These are phyloP conservation scores for Canavalia gladiata DNA, from an alignment of 306 rosid genomes.

Conservation along the genomic window DNA sequence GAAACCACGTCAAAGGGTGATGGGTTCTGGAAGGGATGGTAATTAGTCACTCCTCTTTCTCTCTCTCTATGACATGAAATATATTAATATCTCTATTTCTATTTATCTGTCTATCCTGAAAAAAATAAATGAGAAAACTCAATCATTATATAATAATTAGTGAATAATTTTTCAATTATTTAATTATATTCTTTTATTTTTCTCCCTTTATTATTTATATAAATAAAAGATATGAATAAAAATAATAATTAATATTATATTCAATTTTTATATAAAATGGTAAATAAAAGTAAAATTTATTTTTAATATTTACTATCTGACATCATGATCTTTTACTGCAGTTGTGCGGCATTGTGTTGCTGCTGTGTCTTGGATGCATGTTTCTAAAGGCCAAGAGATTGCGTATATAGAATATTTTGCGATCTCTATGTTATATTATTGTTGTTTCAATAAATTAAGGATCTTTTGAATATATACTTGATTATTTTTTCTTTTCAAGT, in stretches of 20 bases:
- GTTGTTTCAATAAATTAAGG: slow-evolving; percentile 2
- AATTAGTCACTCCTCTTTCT: slow-evolving; percentile 15
- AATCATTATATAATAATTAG: background rate
- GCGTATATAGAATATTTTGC: background rate
- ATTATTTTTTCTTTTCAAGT: background rate
- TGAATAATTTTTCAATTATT: too few species aligned
- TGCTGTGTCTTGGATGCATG: slow-evolving; percentile 84
- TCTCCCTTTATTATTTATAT: too few species aligned
- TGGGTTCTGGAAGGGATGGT: slow-evolving; percentile 94
- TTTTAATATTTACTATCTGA: too few species aligned
- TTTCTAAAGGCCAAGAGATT: slow-evolving; percentile 50
- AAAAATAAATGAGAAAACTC: background rate
- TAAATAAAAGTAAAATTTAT: too few species aligned
- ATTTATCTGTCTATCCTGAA: too few species aligned
- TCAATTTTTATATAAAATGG: too few species aligned
- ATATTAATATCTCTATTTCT: background rate
- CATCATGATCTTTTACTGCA: slow-evolving; percentile 32
- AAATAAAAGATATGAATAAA: too few species aligned
- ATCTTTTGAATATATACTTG: slow-evolving; percentile 11
- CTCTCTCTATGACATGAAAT: background rate
- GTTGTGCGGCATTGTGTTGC: slow-evolving; percentile 84
- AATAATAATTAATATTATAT: too few species aligned
- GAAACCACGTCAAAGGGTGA: slow-evolving; percentile 80
- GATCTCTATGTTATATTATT: background rate
- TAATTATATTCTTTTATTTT: too few species aligned